Base-by-base conservation (phyloP, 2,329 filamentous ascomycete species). In the Colletotrichum falcatum region DNA sequence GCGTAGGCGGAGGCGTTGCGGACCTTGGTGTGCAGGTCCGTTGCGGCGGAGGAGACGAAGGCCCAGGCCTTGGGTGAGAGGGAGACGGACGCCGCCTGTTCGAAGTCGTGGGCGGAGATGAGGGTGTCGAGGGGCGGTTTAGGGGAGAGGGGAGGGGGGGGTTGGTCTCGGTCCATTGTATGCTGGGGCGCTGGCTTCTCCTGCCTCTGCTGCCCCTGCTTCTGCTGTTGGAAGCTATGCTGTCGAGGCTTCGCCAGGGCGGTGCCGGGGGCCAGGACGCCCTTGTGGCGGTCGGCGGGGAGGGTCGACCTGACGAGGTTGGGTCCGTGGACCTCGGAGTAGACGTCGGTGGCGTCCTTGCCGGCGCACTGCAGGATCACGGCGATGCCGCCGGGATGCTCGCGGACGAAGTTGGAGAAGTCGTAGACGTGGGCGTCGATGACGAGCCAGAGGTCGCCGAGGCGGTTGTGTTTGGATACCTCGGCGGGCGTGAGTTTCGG, bases 41-140 rank as follows among this genome's bases (percentile, higher is more conserved):
- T 91, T 14, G 90, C 88, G 2, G 90, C 90, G 11, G 89, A 91
- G 26, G 88, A 91, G 76, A 90, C 88, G 75, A 92, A 92, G 0
- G 90, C 90, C 88, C 89, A 92, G n/a, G 90, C 87, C 75, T 92
- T 92, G 28, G 86, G 84, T 11, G 84, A 83, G 58, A 90, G 83
- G 7, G 85, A 86, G 33, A 81, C 81, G 20, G 85, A 83, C 5
- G 90, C 90, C 0, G 86, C 88, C 14, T 80, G 69, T 61, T 88
- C 85, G 75, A 92, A 92, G 79, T 92, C 90, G 71, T 89, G 82
- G 8, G 86, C 70, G 74, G 84, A 89, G 75, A 91, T 87, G 30
- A 90, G 76, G 14, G 82, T 84, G n/a, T 84, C 79, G 16, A 90
- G 79, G 2, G 86, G 83, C 3, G 86, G 85, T 66, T 85, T 86